Evolutionary conservation across 1,284 basidiomycete species (phyloP).

Genomic region (Marasmius sp.): DNA sequence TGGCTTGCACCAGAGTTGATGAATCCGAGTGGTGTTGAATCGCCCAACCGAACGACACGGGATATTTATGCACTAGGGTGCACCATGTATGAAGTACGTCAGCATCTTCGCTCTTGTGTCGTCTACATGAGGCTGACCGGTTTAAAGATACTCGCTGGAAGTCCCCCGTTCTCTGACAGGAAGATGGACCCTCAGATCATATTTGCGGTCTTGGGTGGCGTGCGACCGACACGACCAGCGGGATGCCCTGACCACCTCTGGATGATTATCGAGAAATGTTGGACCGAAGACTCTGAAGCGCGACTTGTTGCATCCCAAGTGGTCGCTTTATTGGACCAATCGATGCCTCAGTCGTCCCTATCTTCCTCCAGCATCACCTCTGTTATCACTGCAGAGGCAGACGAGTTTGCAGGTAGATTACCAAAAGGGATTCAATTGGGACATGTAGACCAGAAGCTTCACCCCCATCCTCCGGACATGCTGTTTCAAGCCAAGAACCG

Average conservation of each 20-base stretch:
- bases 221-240: not conserved
- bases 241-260: not conserved
- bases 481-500: too few species aligned
- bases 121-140: not conserved
- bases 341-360: not conserved
- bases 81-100: constrained; percentile 6
- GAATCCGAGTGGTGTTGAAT: not conserved
- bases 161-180: not conserved
- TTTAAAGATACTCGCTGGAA: not conserved
- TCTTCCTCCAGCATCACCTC: not conserved
- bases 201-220: not conserved
- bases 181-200: not conserved
- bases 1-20: constrained; percentile 8
- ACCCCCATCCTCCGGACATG: too few species aligned
- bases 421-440: too few species aligned
- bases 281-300: not conserved
- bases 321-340: not conserved
- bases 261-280: not conserved
- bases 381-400: not conserved
- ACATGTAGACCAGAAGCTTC: too few species aligned
- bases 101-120: not conserved
- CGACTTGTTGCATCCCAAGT: not conserved
- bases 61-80: constrained; percentile 10
- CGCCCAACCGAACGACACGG: not conserved
- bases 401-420: too few species aligned